A percentile compares a stretch with the other conserved stretches of the same genome.
phyloP scores from a whole-genome alignment of 805 yeast genomes.

The Metschnikowia cerradonensis region DNA sequence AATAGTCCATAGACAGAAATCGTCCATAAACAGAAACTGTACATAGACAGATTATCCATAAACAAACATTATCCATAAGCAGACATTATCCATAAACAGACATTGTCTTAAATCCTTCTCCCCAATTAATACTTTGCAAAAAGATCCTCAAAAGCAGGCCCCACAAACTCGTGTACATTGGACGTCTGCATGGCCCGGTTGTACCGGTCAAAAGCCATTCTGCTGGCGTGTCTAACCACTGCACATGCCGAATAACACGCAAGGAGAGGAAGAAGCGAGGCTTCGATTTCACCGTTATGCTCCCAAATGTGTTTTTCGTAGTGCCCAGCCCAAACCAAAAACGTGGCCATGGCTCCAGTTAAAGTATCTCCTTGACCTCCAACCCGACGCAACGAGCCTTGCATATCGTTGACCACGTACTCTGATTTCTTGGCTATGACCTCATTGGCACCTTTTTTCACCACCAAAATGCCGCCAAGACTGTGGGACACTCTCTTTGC shows the following conservation, averaged over 20 bases:
- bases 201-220: conserved; percentile 57
- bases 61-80: neutral
- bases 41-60: too few relatives aligned
- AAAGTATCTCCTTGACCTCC: conserved; percentile 98
- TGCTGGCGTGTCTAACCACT: conserved; percentile 62
- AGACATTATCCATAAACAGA: neutral
- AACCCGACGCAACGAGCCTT: conserved; percentile 75
- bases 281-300: conserved; percentile 24
- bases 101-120: neutral
- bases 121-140: conserved; percentile 22
- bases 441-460: conserved; percentile 73
- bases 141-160: conserved; percentile 53
- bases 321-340: conserved; percentile 74
- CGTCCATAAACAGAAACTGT: too few relatives aligned
- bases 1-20: too few relatives aligned
- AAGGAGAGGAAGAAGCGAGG: conserved; percentile 35
- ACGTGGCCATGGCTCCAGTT: conserved; percentile 79
- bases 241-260: conserved; percentile 72
- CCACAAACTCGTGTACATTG: conserved; percentile 67
- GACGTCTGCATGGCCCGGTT: conserved; percentile 85
- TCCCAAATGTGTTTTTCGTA: conserved; percentile 61
- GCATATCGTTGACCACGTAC: conserved; percentile 39
- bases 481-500: conserved; percentile 43
- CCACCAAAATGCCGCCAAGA: conserved; percentile 55
- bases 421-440: conserved; percentile 49